phyloP scores from a whole-genome alignment of 75 land plant genomes.

The Ceratopteris richardii region DNA sequence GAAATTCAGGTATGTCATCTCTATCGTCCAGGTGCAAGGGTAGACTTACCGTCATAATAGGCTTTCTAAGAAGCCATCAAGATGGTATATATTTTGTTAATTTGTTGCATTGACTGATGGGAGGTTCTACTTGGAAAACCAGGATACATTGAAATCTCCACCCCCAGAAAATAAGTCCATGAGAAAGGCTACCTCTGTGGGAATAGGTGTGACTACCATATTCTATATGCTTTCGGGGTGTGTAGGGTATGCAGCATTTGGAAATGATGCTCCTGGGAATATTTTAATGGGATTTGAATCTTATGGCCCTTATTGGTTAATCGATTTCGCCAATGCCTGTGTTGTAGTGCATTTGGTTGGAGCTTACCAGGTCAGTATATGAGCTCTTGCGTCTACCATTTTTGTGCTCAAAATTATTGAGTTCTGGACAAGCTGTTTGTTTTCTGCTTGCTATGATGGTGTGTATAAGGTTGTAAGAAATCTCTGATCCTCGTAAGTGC shows the following conservation, averaged over 20 bases:
- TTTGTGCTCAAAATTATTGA: too few relatives aligned
- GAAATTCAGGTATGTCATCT: slow-evolving; percentile 12
- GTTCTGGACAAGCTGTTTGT: too few relatives aligned
- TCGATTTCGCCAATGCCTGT: slow-evolving; percentile 61
- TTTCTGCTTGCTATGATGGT: too few relatives aligned
- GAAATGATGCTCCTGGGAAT: slow-evolving; percentile 63
- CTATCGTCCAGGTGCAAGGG: background rate
- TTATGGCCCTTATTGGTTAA: slow-evolving; percentile 62
- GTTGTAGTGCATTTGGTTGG: slow-evolving; percentile 67
- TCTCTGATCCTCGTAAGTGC: too few relatives aligned
- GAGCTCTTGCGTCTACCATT: too few relatives aligned
- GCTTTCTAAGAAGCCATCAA: too few relatives aligned
- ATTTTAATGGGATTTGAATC: slow-evolving; percentile 64
- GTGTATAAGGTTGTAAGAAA: too few relatives aligned
- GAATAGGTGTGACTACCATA: slow-evolving; percentile 36
- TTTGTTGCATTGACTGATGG: background rate
- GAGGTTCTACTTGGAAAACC: too few relatives aligned
- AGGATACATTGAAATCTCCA: slow-evolving; percentile 65
- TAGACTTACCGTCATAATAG: too few relatives aligned
- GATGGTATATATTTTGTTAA: too few relatives aligned
- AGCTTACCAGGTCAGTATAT: slow-evolving; percentile 49
- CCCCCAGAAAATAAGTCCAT: slow-evolving; percentile 64
- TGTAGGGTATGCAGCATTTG: slow-evolving; percentile 77
- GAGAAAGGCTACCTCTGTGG: slow-evolving; percentile 51
- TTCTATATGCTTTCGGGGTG: slow-evolving; percentile 71